Evolutionary conservation across 2,329 filamentous ascomycete genomes (phyloP).

Genomic region (Endocalyx cinctus): DNA sequence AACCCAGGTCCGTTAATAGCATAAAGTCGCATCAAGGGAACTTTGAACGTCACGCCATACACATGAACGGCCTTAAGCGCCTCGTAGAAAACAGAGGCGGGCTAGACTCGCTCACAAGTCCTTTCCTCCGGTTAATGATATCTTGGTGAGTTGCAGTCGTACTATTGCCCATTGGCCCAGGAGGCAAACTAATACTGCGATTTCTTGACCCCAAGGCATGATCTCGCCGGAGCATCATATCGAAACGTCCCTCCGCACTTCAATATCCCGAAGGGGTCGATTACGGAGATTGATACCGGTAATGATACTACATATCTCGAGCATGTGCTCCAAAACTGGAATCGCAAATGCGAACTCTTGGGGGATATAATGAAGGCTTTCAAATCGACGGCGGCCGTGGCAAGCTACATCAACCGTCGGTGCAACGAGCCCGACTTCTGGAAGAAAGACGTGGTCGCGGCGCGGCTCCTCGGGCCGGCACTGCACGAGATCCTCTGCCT

Average conservation of each 20-base stretch:
- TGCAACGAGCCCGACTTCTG: conserved; percentile 14
- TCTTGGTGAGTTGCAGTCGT: conserved; percentile 21
- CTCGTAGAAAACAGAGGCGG: conserved; percentile 20
- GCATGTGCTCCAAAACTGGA: conserved; percentile 16
- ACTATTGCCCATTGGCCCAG: too few relatives aligned
- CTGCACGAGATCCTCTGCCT: conserved; percentile 20
- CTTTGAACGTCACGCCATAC: conserved; percentile 18
- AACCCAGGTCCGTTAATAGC: too few relatives aligned
- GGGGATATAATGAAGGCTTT: conserved; percentile 20
- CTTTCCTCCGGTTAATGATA: conserved; percentile 21
- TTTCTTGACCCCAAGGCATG: conserved; percentile 20
- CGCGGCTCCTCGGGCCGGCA: conserved; percentile 19
- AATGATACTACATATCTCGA: conserved; percentile 16
- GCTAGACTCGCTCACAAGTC: conserved; percentile 15
- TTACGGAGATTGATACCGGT: conserved; percentile 14
- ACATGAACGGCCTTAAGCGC: conserved; percentile 20
- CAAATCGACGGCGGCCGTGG: conserved; percentile 19
- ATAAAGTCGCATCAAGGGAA: conserved; percentile 17
- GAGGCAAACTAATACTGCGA: too few relatives aligned
- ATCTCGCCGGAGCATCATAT: conserved; percentile 21
- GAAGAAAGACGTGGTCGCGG: conserved; percentile 19
- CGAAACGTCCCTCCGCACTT: conserved; percentile 18
- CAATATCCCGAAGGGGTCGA: conserved; percentile 12
- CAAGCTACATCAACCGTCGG: conserved; percentile 20
- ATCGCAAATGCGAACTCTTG: conserved; percentile 14